A percentile compares a stretch with the other conserved stretches of the same genome.
phyloP scores from a whole-genome alignment of 1,139 yeast genomes.

The Geotrichum restrictum region DNA sequence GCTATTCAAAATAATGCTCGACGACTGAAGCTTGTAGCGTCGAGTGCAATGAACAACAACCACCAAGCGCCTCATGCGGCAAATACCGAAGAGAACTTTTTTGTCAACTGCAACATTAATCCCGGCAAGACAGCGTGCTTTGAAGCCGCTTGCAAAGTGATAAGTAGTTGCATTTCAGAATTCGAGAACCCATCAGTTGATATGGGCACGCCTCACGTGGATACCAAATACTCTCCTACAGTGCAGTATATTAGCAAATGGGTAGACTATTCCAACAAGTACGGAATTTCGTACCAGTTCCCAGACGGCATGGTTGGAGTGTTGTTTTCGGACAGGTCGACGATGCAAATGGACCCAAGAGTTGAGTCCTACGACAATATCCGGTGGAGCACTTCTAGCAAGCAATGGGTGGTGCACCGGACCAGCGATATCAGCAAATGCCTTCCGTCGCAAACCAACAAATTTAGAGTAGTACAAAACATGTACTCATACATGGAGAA shows the following conservation, averaged over 20 bases:
- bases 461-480: slow-evolving; percentile 32
- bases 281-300: slow-evolving; percentile 90
- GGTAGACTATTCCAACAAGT: slow-evolving; percentile 96
- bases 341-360: slow-evolving; percentile 25
- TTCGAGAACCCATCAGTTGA: slow-evolving; percentile 3
- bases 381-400: slow-evolving; percentile 9
- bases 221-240: slow-evolving; percentile 14
- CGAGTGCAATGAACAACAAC: background rate
- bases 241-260: slow-evolving; percentile 71
- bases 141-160: slow-evolving; percentile 1
- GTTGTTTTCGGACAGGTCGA: slow-evolving; percentile 36
- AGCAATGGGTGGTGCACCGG: slow-evolving; percentile 15
- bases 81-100: background rate
- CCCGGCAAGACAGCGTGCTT: slow-evolving; percentile 11
- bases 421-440: slow-evolving; percentile 11
- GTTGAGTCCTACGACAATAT: slow-evolving; percentile 16
- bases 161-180: slow-evolving; percentile 2
- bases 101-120: slow-evolving; percentile 12
- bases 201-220: background rate
- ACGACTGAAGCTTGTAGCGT: slow-evolving; percentile 2
- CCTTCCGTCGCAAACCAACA: slow-evolving; percentile 28
- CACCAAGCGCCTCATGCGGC: background rate
- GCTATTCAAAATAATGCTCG: slow-evolving; percentile 12
- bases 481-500: slow-evolving; percentile 39
- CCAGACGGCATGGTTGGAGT: slow-evolving; percentile 93